Conservation (phyloP, 2,329 filamentous ascomycete species). For the Phaeosphaeriaceae sp. region DNA sequence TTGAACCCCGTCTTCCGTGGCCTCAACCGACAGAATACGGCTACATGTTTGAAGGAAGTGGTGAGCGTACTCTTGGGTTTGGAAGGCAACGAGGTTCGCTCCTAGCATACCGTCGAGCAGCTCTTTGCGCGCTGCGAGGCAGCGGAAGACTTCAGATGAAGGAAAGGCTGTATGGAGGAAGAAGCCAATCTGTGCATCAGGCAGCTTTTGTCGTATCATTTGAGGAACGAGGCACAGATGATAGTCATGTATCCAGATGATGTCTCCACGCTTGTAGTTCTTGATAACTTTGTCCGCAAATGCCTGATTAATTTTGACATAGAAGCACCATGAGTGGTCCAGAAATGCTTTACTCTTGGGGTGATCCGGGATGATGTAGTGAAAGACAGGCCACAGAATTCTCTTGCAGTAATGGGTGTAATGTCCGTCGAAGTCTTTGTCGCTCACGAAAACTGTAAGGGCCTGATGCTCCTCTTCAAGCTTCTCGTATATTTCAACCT, state of each 20-base stretch:
- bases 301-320: conserved; percentile 88
- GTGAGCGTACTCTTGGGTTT: conserved; percentile 89
- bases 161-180: conserved; percentile 96
- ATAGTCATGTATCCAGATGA: conserved; percentile 96
- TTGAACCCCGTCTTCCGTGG: conserved; percentile 84
- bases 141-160: conserved; percentile 94
- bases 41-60: conserved; percentile 97
- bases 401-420: conserved; percentile 98
- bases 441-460: conserved; percentile 81
- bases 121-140: conserved; percentile 83
- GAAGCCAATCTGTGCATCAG: conserved; percentile 94
- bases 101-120: conserved; percentile 91
- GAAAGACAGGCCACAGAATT: conserved; percentile 96
- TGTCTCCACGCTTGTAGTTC: conserved; percentile 92
- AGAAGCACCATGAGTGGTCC: conserved; percentile 96
- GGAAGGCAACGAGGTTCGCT: conserved; percentile 90
- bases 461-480: conserved; percentile 83
- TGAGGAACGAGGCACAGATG: conserved; percentile 86
- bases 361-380: conserved; percentile 97
- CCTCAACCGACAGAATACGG: conserved; percentile 86
- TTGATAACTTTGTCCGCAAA: conserved; percentile 90
- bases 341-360: conserved; percentile 98
- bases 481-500: conserved; percentile 81
- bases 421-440: conserved; percentile 92
- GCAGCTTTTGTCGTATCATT: conserved; percentile 88